Percentiles rank a stretch among this genome's conserved stretches.
phyloP scores from a whole-genome alignment of 129 eudicot species.

The Tagetes erecta region DNA sequence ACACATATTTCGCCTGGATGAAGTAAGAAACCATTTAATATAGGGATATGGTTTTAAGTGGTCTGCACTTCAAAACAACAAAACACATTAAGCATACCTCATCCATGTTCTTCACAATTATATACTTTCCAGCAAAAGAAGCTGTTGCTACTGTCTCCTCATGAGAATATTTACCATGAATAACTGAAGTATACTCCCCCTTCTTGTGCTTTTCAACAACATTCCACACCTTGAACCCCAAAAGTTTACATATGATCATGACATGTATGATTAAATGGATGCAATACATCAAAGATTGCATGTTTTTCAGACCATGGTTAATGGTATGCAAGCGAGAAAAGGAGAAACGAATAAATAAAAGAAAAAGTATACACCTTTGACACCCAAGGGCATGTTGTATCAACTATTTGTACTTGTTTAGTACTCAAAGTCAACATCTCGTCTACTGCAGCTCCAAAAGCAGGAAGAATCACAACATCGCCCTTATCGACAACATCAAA shows the following conservation, averaged over 20 bases:
- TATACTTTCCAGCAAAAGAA: constrained; percentile 87
- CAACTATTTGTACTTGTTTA: constrained; percentile 89
- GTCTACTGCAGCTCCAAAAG: constrained; percentile 94
- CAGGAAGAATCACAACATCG: constrained; percentile 95
- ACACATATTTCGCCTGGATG: constrained; percentile 77
- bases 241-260: constrained; percentile 16
- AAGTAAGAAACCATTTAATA: constrained; percentile 19
- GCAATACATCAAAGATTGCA: constrained; percentile 6
- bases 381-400: constrained; percentile 99
- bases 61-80: constrained; percentile 5
- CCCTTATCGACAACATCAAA: constrained; percentile 77
- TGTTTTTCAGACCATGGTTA: neutral
- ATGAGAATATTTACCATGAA: constrained; percentile 86
- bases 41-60: neutral
- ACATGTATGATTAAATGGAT: neutral
- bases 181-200: constrained; percentile 83
- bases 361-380: constrained; percentile 51
- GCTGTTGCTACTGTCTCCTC: constrained; percentile 98
- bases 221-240: constrained; percentile 74
- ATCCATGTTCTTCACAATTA: constrained; percentile 79
- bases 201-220: constrained; percentile 91
- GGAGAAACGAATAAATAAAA: neutral
- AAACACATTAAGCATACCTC: constrained; percentile 51
- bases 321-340: constrained; percentile 17
- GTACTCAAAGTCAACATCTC: constrained; percentile 79